phyloP scores from a whole-genome alignment of 345 rosid species.

The Citrus medica region DNA sequence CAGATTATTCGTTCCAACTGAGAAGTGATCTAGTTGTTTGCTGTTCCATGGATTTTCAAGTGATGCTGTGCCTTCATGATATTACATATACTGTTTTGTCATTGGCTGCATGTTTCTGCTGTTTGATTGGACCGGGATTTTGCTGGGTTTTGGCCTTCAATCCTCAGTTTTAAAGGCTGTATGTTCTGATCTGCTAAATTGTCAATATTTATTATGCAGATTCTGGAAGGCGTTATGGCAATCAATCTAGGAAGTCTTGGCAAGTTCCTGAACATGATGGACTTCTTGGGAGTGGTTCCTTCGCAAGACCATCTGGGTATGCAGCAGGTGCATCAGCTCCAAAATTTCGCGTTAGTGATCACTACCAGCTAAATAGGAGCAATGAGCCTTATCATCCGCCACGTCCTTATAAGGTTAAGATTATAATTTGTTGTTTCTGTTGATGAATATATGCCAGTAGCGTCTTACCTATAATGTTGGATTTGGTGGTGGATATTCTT shows the following conservation, averaged over 20 bases:
- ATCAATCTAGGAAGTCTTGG: constrained; percentile 75
- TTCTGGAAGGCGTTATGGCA: constrained; percentile 60
- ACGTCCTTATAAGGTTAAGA: constrained; percentile 82
- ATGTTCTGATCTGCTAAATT: constrained; percentile 8
- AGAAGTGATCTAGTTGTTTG: neutral
- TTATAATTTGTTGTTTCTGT: constrained; percentile 11
- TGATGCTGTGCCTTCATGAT: neutral
- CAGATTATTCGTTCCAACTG: neutral
- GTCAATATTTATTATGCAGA: constrained; percentile 35
- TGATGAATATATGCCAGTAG: neutral
- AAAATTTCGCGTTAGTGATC: constrained; percentile 64
- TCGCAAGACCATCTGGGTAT: constrained; percentile 75
- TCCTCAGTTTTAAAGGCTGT: neutral
- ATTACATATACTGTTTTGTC: neutral
- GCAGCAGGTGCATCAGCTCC: constrained; percentile 56
- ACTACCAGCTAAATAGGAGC: constrained; percentile 54
- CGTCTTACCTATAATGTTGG: neutral
- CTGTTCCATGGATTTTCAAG: neutral
- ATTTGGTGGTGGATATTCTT: neutral
- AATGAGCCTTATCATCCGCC: constrained; percentile 95
- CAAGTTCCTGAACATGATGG: constrained; percentile 96
- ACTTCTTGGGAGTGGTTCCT: constrained; percentile 95
- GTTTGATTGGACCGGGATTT: neutral
- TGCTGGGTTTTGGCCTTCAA: neutral
- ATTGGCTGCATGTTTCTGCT: neutral